phyloP scores from a whole-genome alignment of 2,329 filamentous ascomycete species.

The Cladosporium sp. region DNA sequence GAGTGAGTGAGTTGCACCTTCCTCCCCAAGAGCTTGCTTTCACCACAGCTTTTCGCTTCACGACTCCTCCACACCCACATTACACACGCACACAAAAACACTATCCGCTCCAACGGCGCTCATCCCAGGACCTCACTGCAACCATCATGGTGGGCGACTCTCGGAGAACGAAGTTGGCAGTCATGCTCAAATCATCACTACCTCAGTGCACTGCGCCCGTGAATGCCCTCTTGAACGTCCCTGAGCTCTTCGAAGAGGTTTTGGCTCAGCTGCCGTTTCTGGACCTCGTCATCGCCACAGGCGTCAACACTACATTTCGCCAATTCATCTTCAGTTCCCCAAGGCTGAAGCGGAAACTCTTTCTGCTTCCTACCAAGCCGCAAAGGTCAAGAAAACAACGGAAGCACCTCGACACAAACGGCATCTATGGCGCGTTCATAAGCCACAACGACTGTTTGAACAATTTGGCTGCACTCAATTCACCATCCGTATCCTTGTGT shows the following conservation, averaged over 20 bases:
- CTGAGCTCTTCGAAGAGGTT: constrained; percentile 19
- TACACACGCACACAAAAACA: neutral
- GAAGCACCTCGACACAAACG: neutral
- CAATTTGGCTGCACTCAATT: neutral
- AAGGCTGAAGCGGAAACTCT: constrained; percentile 7
- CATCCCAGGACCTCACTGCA: neutral
- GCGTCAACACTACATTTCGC: constrained; percentile 16
- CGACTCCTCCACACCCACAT: neutral
- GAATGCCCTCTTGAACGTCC: neutral
- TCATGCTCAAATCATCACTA: neutral
- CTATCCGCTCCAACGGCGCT: neutral
- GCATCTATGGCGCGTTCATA: neutral
- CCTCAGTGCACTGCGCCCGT: neutral
- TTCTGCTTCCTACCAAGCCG: neutral
- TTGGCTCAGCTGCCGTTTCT: constrained; percentile 1
- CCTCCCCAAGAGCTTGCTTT: neutral
- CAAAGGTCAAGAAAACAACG: neutral
- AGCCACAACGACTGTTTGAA: neutral
- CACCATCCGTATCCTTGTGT: neutral
- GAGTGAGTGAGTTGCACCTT: neutral
- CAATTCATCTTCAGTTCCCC: neutral
- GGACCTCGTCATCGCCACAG: constrained; percentile 4
- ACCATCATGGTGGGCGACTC: neutral
- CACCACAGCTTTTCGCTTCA: neutral
- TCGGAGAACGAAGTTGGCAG: neutral